Evolutionary conservation across 768 basidiomycete genomes (phyloP).

Genomic region (Russula sp.): DNA sequence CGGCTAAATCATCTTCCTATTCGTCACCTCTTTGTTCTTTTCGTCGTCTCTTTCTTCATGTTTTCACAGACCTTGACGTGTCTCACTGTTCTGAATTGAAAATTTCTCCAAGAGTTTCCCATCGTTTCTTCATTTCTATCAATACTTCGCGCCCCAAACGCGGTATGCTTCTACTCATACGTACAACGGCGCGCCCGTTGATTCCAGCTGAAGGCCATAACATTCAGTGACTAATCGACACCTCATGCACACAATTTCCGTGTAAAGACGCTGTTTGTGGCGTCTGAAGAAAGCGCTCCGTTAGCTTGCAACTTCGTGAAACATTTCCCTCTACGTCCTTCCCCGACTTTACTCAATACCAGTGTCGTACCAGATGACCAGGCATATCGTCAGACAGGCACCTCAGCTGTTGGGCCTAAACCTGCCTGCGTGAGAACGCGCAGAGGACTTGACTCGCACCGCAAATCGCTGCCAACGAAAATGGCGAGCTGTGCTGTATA

Average conservation of each 20-base stretch:
- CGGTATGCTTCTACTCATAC: not conserved
- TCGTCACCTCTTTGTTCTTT: not conserved
- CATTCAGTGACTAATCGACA: not conserved
- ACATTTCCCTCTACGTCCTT: not conserved
- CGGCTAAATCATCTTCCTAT: not conserved
- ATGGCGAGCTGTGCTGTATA: not conserved
- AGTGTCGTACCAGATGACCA: not conserved
- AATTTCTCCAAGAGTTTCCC: not conserved
- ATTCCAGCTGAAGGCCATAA: not conserved
- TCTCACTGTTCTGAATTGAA: not conserved
- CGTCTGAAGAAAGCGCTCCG: not conserved
- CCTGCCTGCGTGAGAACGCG: too few species aligned
- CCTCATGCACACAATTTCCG: not conserved
- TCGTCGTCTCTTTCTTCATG: not conserved
- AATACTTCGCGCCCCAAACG: not conserved
- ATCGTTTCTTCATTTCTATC: not conserved
- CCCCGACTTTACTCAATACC: not conserved
- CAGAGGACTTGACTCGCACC: not conserved
- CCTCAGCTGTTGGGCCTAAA: too few species aligned
- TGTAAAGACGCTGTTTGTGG: constrained; percentile 1
- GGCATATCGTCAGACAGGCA: not conserved
- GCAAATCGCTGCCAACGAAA: not conserved
- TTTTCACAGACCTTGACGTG: not conserved
- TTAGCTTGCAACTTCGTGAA: not conserved
- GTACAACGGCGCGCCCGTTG: not conserved